These are phyloP conservation scores for Balansia obtecta DNA, from an alignment of 2,329 filamentous ascomycete species.

Conservation along the genomic window DNA sequence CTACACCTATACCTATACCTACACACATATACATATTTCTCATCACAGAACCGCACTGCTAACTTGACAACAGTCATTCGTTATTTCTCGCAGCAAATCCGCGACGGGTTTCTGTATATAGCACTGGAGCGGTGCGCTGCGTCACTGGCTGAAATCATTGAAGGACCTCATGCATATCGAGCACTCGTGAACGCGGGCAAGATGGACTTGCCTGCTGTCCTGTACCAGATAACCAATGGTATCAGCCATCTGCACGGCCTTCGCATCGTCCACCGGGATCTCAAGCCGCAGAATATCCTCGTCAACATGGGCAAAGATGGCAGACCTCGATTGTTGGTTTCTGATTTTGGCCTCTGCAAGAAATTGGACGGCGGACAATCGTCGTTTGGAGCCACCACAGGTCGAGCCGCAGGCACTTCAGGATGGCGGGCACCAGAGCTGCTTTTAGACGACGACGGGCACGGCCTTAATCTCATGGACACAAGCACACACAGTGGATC, in stretches of 20 bases:
- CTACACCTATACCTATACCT: too few relatives aligned
- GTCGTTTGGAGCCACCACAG: slow-evolving; percentile 87
- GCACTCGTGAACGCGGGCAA: slow-evolving; percentile 62
- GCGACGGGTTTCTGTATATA: slow-evolving; percentile 88
- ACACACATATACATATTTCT: not conserved
- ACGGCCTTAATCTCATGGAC: slow-evolving; percentile 34
- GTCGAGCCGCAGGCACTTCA: slow-evolving; percentile 82
- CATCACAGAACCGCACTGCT: not conserved
- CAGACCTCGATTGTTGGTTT: slow-evolving; percentile 78
- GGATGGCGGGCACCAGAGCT: slow-evolving; percentile 96
- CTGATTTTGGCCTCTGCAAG: slow-evolving; percentile 95
- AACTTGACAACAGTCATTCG: slow-evolving; percentile 57
- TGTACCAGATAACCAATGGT: slow-evolving; percentile 84
- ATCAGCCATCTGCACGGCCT: slow-evolving; percentile 81
- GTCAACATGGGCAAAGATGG: slow-evolving; percentile 62
- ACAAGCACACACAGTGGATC: slow-evolving; percentile 48
- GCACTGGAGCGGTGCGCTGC: slow-evolving; percentile 89
- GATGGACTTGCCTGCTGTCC: slow-evolving; percentile 62
- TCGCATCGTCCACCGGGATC: slow-evolving; percentile 89
- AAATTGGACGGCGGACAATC: slow-evolving; percentile 91
- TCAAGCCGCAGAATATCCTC: slow-evolving; percentile 96
- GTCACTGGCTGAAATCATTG: slow-evolving; percentile 82
- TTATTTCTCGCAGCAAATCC: slow-evolving; percentile 86
- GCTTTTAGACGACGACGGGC: slow-evolving; percentile 64
- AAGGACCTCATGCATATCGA: slow-evolving; percentile 55